These are phyloP conservation scores for Nitzschia palea DNA, from an alignment of 108 stramenopile species.

Conservation along the genomic window DNA sequence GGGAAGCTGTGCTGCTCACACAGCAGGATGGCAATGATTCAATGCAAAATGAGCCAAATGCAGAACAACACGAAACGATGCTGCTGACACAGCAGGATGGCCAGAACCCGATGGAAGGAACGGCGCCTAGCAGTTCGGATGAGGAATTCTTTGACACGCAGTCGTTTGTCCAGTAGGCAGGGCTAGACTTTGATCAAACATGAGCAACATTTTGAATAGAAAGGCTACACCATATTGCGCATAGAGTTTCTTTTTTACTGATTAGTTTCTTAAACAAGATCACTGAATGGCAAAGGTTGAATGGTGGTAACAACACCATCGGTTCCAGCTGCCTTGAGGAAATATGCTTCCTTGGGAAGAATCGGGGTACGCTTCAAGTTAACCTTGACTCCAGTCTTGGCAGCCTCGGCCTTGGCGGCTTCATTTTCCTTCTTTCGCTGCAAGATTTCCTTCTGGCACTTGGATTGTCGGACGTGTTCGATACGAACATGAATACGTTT, in stretches of 20 bases:
- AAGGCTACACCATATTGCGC: no score
- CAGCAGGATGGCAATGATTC: no score
- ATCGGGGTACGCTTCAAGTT: slow-evolving; percentile 92
- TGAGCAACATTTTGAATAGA: no score
- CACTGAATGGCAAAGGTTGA: slow-evolving; percentile 91
- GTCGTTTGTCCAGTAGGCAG: background rate
- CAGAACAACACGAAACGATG: no score
- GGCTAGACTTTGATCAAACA: background rate
- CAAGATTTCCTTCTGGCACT: slow-evolving; percentile 96
- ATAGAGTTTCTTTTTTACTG: background rate
- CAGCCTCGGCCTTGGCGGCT: slow-evolving; percentile 80
- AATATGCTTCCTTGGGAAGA: slow-evolving; percentile 95
- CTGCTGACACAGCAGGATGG: no score
- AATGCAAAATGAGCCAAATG: no score
- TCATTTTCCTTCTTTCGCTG: slow-evolving; percentile 77
- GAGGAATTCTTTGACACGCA: background rate
- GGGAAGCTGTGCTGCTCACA: no score
- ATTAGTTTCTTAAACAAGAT: slow-evolving; percentile 77
- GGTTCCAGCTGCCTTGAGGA: slow-evolving; percentile 65
- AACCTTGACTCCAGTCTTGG: slow-evolving; percentile 79
- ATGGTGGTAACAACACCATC: slow-evolving; percentile 87
- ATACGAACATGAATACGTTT: slow-evolving; percentile 99
- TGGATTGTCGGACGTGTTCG: slow-evolving; percentile 95
- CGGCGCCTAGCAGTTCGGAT: no score
- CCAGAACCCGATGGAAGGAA: no score